Percentiles rank a stretch among this genome's conserved stretches.
Evolutionary conservation across 1,284 basidiomycete genomes (phyloP).

Genomic region (Macrocystidia cucumis): DNA sequence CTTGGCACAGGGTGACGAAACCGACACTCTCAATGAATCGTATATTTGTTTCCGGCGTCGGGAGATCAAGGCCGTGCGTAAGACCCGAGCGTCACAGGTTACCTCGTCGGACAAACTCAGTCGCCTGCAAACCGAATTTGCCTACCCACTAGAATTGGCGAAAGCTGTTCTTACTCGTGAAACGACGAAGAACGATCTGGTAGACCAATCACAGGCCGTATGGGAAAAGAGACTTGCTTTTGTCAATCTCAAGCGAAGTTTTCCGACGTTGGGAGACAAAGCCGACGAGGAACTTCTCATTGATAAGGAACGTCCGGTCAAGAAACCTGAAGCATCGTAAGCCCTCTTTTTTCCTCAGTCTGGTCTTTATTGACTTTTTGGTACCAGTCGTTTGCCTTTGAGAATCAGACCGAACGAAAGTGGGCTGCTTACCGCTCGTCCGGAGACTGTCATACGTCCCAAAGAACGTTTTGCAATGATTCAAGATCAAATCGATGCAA

Average conservation of each 20-base stretch:
- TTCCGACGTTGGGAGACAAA: slow-evolving; percentile 59
- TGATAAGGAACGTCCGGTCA: slow-evolving; percentile 64
- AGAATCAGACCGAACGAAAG: slow-evolving; percentile 44
- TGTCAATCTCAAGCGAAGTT: slow-evolving; percentile 76
- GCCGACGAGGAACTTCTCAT: slow-evolving; percentile 80
- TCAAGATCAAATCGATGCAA: slow-evolving; percentile 59
- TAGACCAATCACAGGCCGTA: slow-evolving; percentile 52
- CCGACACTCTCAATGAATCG: slow-evolving; percentile 86
- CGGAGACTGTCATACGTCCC: slow-evolving; percentile 47
- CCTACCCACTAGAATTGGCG: slow-evolving; percentile 68
- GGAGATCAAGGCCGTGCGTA: slow-evolving; percentile 91
- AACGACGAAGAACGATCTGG: slow-evolving; percentile 60
- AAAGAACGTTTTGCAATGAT: slow-evolving; percentile 61
- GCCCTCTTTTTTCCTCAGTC: slow-evolving; percentile 14
- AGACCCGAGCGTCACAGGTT: slow-evolving; percentile 88
- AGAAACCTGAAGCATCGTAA: slow-evolving; percentile 48
- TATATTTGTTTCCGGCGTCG: slow-evolving; percentile 98
- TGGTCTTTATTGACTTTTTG: slow-evolving; percentile 8
- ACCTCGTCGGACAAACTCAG: slow-evolving; percentile 84
- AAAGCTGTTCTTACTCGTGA: slow-evolving; percentile 69
- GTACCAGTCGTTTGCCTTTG: slow-evolving; percentile 35
- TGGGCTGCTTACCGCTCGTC: slow-evolving; percentile 23
- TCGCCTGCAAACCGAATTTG: slow-evolving; percentile 74
- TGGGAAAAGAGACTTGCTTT: slow-evolving; percentile 78
- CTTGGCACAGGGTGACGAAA: slow-evolving; percentile 72